phyloP scores from a whole-genome alignment of 2,329 filamentous ascomycete species.

The Coleophoma cylindrospora region DNA sequence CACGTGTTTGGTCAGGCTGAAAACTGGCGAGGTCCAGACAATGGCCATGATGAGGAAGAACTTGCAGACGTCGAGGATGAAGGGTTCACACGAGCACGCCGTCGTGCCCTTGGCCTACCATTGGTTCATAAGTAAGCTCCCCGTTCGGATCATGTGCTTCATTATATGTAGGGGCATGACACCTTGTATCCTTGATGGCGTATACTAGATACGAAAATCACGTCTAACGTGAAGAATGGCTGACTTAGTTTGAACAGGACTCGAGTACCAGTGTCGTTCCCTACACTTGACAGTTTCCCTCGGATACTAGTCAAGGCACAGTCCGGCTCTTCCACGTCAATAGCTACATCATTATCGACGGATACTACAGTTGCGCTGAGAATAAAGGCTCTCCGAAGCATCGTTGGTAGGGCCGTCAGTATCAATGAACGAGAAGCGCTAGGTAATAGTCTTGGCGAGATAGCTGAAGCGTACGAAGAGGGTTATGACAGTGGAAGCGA shows the following conservation, averaged over 20 bases:
- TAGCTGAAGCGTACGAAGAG: conserved; percentile 84
- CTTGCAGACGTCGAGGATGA: conserved; percentile 18
- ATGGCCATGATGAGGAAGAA: conserved; percentile 4
- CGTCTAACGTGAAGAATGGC: neutral
- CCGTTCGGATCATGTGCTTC: neutral
- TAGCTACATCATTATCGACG: conserved; percentile 62
- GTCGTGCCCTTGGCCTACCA: conserved; percentile 24
- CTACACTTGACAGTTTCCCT: conserved; percentile 80
- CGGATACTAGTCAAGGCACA: conserved; percentile 53
- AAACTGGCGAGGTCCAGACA: conserved; percentile 22
- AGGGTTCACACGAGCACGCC: conserved; percentile 25
- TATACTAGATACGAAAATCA: no score
- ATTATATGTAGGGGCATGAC: neutral
- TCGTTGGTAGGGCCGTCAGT: conserved; percentile 57
- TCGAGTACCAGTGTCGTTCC: conserved; percentile 54
- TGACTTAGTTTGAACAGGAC: conserved; percentile 28
- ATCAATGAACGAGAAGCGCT: conserved; percentile 80
- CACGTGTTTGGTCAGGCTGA: conserved; percentile 33
- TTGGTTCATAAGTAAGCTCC: conserved; percentile 25
- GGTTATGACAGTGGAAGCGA: conserved; percentile 79
- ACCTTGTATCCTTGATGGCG: no score
- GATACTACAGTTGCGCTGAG: conserved; percentile 68
- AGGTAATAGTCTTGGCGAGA: conserved; percentile 73
- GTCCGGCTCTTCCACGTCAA: conserved; percentile 33
- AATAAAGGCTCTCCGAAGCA: conserved; percentile 60